These are phyloP conservation scores for Liriodendron chinense DNA, from an alignment of 164 flowering plant species.

Conservation along the genomic window DNA sequence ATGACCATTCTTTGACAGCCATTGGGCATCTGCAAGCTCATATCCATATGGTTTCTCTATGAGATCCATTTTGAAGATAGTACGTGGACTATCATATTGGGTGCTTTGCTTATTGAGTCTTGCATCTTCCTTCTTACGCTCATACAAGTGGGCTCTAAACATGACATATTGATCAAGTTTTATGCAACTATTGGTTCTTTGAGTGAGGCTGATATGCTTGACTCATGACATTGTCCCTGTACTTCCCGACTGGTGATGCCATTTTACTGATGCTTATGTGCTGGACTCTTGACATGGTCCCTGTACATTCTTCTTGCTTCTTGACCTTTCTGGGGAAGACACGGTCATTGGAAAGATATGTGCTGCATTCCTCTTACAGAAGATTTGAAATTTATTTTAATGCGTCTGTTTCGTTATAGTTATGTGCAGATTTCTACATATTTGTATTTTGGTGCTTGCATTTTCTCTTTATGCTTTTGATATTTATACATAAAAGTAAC, in stretches of 20 bases:
- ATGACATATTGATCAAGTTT: not conserved
- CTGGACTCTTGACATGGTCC: not conserved
- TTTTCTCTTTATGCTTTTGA: not conserved
- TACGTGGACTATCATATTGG: not conserved
- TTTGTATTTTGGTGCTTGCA: not conserved
- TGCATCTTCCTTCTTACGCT: not conserved
- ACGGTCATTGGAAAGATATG: not conserved
- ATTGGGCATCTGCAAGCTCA: not conserved
- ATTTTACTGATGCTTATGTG: not conserved
- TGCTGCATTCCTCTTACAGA: not conserved
- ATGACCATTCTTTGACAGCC: not conserved
- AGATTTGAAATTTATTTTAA: not conserved
- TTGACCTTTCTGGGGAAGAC: not conserved
- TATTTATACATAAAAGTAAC: too few species aligned
- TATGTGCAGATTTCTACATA: not conserved
- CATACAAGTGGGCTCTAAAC: not conserved
- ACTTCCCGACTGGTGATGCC: not conserved
- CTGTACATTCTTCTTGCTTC: not conserved
- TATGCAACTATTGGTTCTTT: not conserved
- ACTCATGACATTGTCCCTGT: not conserved
- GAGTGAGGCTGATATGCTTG: not conserved
- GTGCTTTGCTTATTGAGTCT: not conserved
- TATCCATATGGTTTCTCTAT: too few species aligned
- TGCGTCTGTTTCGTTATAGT: not conserved
- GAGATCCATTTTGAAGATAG: too few species aligned